Base-by-base conservation (phyloP, 495 filamentous ascomycete species). In the Rusavskia elegans region DNA sequence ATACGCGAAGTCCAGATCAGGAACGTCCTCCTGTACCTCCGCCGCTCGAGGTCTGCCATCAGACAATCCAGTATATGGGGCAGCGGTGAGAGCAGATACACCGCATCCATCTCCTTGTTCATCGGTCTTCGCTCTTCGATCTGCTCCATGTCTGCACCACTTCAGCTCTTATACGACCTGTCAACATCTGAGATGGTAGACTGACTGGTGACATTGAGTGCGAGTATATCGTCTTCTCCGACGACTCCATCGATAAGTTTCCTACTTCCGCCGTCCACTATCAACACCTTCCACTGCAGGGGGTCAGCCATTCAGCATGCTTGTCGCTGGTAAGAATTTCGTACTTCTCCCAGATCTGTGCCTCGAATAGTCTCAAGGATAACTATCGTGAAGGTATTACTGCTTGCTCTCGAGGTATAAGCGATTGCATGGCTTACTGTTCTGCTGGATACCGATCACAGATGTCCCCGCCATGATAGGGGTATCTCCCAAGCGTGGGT, bases 151-250 rank as follows among this genome's bases (percentile, higher is more conserved):
- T 92, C 87, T 95, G 71, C 58, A 53, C 50, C 54, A 38, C 53
- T 30, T 51, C 59, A 44, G 59, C 37, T 50, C 23, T 19, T 36
- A 37, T 19, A 30, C 14, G 14, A 35, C 2, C 16, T n/a, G 11
- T 29, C 50, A 32, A 45, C 39, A 49, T 25, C 42, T 16, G 48
- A 21, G 42, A 25, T 36, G 32, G 40, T 44, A 19, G 57, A 59
- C 82, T 64, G 77, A 97, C 90, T 93, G 51, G 89, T 88, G 63
- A 98, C 84, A 63, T 93, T 93, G 65, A 88, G 75, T 63, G 92
- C 89, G 64, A 98, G 82, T 51, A 98, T 90, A 64, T 95, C 86
- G 74, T 96, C 89, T 68, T 95, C 85, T 56, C 85, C 89, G 60
- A 89, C 78, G 23, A 86, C 84, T 74, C 84, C 87, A 64, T 92